phyloP scores from a whole-genome alignment of 306 rosid species.

The Ormosia semicastrata region DNA sequence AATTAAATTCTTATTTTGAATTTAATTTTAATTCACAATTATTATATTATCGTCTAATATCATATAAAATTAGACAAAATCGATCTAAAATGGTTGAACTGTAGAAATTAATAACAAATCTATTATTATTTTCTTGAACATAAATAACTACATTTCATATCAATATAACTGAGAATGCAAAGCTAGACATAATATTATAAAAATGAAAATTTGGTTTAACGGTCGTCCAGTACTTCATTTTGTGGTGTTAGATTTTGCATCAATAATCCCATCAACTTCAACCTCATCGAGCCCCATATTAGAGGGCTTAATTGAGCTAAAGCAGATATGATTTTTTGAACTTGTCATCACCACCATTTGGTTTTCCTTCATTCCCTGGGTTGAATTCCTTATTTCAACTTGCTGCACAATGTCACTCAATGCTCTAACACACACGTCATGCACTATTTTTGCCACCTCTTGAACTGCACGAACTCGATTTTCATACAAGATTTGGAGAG shows the following conservation, averaged over 20 bases:
- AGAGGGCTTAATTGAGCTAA: background rate
- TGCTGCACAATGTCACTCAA: constrained; percentile 38
- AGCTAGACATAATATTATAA: background rate
- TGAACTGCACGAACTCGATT: background rate
- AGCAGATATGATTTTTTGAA: background rate
- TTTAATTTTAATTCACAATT: background rate
- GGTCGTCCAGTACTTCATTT: background rate
- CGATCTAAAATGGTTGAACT: background rate
- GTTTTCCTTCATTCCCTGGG: background rate
- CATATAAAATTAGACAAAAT: background rate
- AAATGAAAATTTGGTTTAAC: background rate
- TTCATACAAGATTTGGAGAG: constrained; percentile 19
- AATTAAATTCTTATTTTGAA: too few species aligned
- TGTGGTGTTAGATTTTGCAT: background rate
- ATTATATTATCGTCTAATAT: background rate
- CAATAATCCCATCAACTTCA: background rate
- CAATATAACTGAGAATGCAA: background rate
- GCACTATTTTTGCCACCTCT: constrained; percentile 16
- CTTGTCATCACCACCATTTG: background rate
- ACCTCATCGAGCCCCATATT: background rate
- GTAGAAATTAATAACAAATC: background rate
- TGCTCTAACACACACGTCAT: constrained; percentile 34
- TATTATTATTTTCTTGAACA: background rate
- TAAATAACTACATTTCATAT: background rate
- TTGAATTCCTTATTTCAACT: background rate